These are phyloP conservation scores for Gigaspora rosea DNA, from an alignment of 192 early-diverging fungal genomes.

Conservation along the genomic window DNA sequence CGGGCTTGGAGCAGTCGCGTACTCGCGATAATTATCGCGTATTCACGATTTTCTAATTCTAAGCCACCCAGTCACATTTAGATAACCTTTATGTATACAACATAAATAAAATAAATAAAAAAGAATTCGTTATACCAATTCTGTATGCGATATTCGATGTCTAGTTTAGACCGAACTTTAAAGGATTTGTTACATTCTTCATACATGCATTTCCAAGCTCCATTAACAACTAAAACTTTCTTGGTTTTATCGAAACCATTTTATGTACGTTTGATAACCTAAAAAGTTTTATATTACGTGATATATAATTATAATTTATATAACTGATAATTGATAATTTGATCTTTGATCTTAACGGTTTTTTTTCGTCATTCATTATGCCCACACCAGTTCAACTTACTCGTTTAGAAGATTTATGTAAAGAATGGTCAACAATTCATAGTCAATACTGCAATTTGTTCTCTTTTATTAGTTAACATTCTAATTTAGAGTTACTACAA, in stretches of 20 bases:
- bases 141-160: conserved; percentile 21
- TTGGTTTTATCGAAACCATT: background rate
- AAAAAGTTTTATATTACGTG: background rate
- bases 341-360: background rate
- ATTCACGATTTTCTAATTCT: too few species aligned
- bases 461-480: conserved; percentile 9
- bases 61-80: too few species aligned
- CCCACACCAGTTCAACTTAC: conserved; percentile 13
- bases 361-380: background rate
- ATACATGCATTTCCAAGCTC: conserved; percentile 6
- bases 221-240: background rate
- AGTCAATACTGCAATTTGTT: conserved; percentile 1
- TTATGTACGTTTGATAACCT: background rate
- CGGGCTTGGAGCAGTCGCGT: too few species aligned
- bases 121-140: too few species aligned
- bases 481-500: background rate
- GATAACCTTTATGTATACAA: too few species aligned
- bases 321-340: background rate
- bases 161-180: background rate
- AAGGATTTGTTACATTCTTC: conserved; percentile 21
- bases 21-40: too few species aligned
- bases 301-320: background rate
- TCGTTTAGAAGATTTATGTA: conserved; percentile 10
- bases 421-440: conserved; percentile 23
- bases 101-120: too few species aligned